Evolutionary conservation across 257 asterid species (phyloP).

Genomic region (Solanum appendiculatum): DNA sequence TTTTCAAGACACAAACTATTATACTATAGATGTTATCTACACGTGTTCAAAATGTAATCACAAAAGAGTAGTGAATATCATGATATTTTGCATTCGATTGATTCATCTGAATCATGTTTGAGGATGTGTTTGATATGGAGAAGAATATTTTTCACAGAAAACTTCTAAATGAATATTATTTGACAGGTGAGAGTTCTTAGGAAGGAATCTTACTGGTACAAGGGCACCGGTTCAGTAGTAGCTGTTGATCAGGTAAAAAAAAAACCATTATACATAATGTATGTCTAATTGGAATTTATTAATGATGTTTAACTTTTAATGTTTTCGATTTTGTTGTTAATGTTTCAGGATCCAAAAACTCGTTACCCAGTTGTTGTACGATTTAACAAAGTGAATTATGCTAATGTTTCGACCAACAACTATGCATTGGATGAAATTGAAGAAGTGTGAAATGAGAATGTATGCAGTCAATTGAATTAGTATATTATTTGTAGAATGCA

Average conservation of each 20-base stretch:
- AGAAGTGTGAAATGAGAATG: slow-evolving; percentile 30
- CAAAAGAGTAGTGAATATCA: not conserved
- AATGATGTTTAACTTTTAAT: not conserved
- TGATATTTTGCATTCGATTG: not conserved
- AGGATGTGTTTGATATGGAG: not conserved
- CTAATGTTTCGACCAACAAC: slow-evolving; percentile 92
- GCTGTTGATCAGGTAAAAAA: slow-evolving; percentile 82
- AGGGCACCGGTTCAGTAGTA: slow-evolving; percentile 84
- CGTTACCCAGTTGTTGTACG: slow-evolving; percentile 92
- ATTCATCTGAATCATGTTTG: not conserved
- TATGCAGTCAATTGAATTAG: not conserved
- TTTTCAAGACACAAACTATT: not conserved
- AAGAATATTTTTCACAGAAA: not conserved
- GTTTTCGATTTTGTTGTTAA: not conserved
- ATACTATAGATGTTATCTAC: not conserved
- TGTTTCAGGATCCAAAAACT: slow-evolving; percentile 72
- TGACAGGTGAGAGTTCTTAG: slow-evolving; percentile 79
- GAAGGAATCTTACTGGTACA: slow-evolving; percentile 91
- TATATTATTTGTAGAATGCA: not conserved
- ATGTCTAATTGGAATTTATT: not conserved
- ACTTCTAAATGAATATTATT: not conserved
- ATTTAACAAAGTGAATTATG: slow-evolving; percentile 88
- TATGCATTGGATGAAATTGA: slow-evolving; percentile 85
- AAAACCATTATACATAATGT: not conserved
- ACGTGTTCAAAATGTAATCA: not conserved